These are phyloP conservation scores for Mollisiaceae sp. DNA, from an alignment of 2,329 filamentous ascomycete species.

Conservation along the genomic window DNA sequence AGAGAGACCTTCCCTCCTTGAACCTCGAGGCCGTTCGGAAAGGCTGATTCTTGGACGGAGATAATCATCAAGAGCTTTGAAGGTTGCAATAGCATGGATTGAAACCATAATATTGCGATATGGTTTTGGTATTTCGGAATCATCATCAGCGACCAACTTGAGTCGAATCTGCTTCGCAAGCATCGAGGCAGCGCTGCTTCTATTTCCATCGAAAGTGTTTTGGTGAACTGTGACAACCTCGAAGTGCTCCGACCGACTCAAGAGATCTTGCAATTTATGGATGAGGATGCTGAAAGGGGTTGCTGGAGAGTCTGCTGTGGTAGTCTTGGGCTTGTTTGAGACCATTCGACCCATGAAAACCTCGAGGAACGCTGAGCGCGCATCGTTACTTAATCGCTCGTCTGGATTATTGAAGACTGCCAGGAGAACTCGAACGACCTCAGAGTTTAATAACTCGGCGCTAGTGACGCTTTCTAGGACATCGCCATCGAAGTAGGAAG, in stretches of 20 bases:
- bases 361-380: slow-evolving; percentile 84
- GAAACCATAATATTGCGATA: slow-evolving; percentile 98
- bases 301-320: slow-evolving; percentile 69
- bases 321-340: slow-evolving; percentile 65
- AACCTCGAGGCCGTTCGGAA: slow-evolving; percentile 72
- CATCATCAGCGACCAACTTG: slow-evolving; percentile 85
- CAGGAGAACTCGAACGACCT: slow-evolving; percentile 83
- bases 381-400: slow-evolving; percentile 64
- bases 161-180: slow-evolving; percentile 93
- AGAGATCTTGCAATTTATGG: slow-evolving; percentile 91
- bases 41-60: slow-evolving; percentile 86
- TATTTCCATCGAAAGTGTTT: slow-evolving; percentile 86
- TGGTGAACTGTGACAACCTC: slow-evolving; percentile 96
- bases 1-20: slow-evolving; percentile 66
- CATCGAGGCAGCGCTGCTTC: slow-evolving; percentile 93
- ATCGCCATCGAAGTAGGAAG: slow-evolving; percentile 85
- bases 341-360: slow-evolving; percentile 85
- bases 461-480: slow-evolving; percentile 93
- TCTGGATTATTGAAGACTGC: slow-evolving; percentile 79
- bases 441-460: slow-evolving; percentile 89
- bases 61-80: slow-evolving; percentile 96
- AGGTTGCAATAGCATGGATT: slow-evolving; percentile 97
- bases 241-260: slow-evolving; percentile 97
- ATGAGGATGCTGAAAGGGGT: slow-evolving; percentile 91
- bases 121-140: slow-evolving; percentile 83